Evolutionary conservation across 2,329 filamentous ascomycete genomes (phyloP).

Genomic region (Ascochyta viciae-villosae): DNA sequence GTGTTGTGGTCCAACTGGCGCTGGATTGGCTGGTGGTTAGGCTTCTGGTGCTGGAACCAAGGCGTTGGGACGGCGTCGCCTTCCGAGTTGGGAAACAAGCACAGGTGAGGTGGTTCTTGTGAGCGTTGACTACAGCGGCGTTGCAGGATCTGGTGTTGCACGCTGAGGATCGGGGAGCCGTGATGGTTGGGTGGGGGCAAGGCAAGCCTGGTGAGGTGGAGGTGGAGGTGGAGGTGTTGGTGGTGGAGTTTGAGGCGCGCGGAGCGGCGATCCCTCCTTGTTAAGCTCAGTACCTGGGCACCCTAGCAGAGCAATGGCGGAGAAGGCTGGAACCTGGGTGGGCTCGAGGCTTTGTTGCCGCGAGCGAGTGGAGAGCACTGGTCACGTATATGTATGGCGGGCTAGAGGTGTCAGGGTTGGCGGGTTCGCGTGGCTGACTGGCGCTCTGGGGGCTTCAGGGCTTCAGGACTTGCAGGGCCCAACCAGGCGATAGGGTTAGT

Average conservation of each 20-base stretch:
- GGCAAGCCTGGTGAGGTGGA: slow-evolving; percentile 25
- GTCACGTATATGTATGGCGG: slow-evolving; percentile 54
- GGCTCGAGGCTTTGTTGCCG: slow-evolving; percentile 47
- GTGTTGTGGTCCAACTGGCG: slow-evolving; percentile 34
- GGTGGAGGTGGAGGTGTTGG: slow-evolving; percentile 13
- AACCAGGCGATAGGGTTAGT: slow-evolving; percentile 53
- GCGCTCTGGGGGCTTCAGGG: slow-evolving; percentile 43
- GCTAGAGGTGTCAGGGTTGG: slow-evolving; percentile 49
- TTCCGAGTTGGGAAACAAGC: slow-evolving; percentile 34
- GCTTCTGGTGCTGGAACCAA: slow-evolving; percentile 32
- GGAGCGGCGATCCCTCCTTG: slow-evolving; percentile 57
- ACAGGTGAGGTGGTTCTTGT: slow-evolving; percentile 28
- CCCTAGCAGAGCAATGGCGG: slow-evolving; percentile 54
- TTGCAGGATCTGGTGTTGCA: slow-evolving; percentile 46
- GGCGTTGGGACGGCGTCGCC: slow-evolving; percentile 31
- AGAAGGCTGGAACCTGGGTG: slow-evolving; percentile 55
- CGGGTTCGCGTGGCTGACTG: slow-evolving; percentile 53
- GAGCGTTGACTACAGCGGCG: slow-evolving; percentile 31
- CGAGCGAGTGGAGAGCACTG: slow-evolving; percentile 50
- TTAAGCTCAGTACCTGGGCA: slow-evolving; percentile 58
- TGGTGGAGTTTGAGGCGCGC: slow-evolving; percentile 48
- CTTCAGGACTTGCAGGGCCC: slow-evolving; percentile 38
- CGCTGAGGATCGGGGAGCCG: slow-evolving; percentile 34
- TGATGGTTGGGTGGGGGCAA: slow-evolving; percentile 25
- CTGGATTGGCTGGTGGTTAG: slow-evolving; percentile 34